A percentile compares a stretch with the other conserved stretches of the same genome.
phyloP scores from a whole-genome alignment of 805 yeast species.

The Kodamaea hsintzibuensis region DNA sequence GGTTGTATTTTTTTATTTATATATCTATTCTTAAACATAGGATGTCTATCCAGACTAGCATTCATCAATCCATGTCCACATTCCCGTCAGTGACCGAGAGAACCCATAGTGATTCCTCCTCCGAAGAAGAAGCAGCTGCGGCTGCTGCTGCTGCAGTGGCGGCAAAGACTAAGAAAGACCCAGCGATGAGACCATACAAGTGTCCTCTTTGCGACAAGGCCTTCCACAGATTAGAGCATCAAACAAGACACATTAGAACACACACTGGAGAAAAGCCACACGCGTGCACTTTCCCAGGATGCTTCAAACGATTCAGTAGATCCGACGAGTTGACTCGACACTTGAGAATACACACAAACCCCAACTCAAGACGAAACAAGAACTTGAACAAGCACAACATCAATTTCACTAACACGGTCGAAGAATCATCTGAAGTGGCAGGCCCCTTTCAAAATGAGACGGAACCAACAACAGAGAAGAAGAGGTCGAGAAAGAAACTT shows the following conservation, averaged over 20 bases:
- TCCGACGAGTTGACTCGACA: conserved; percentile 87
- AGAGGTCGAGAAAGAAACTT: conserved; percentile 2
- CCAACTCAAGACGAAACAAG: conserved; percentile 44
- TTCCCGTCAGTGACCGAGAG: background rate
- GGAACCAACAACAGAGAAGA: background rate
- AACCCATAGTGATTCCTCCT: background rate
- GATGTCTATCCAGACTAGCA: background rate
- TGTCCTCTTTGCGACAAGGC: conserved; percentile 85
- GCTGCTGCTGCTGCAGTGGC: background rate
- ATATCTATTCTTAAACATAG: background rate
- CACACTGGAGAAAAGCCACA: conserved; percentile 95
- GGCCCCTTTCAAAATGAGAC: conserved; percentile 5
- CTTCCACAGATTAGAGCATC: conserved; percentile 86
- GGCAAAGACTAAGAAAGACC: conserved; percentile 12
- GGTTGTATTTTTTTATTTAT: background rate
- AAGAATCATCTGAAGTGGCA: conserved; percentile 8
- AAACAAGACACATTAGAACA: conserved; percentile 86
- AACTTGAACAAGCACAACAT: conserved; percentile 21
- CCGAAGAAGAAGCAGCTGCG: background rate
- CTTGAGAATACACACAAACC: conserved; percentile 73
- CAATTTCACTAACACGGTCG: conserved; percentile 8
- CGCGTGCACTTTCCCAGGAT: conserved; percentile 80
- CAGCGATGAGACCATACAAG: conserved; percentile 63
- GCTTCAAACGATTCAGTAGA: conserved; percentile 76
- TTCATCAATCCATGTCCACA: background rate